These are phyloP conservation scores for Cercospora sojina DNA, from an alignment of 2,329 filamentous ascomycete genomes.

Conservation along the genomic window DNA sequence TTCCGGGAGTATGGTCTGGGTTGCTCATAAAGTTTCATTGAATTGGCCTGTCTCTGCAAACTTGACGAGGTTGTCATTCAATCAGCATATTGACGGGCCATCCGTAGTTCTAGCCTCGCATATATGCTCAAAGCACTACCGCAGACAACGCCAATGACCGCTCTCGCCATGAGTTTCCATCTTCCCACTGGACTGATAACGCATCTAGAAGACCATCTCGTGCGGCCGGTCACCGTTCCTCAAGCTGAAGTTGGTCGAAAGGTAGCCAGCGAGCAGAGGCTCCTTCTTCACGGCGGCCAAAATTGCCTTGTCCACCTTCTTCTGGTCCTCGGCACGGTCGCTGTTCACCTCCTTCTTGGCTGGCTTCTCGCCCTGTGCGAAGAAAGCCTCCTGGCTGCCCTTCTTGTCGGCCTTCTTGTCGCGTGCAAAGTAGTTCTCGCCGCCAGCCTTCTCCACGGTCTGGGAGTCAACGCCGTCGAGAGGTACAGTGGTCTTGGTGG, in stretches of 20 bases:
- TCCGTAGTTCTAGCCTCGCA: constrained; percentile 13
- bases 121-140: constrained; percentile 21
- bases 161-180: constrained; percentile 25
- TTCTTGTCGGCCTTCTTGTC: constrained; percentile 96
- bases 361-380: constrained; percentile 98
- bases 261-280: constrained; percentile 88
- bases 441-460: constrained; percentile 74
- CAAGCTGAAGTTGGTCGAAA: constrained; percentile 94
- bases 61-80: constrained; percentile 24
- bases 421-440: constrained; percentile 88
- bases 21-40: constrained; percentile 20
- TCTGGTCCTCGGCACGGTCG: constrained; percentile 94
- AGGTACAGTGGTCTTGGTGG: constrained; percentile 82
- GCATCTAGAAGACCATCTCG: constrained; percentile 96
- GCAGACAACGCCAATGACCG: constrained; percentile 25
- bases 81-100: constrained; percentile 17
- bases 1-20: neutral
- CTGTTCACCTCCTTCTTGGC: constrained; percentile 97
- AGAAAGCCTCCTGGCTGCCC: constrained; percentile 90
- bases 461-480: constrained; percentile 74
- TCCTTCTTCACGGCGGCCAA: constrained; percentile 98
- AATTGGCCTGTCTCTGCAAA: constrained; percentile 12
- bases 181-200: constrained; percentile 21
- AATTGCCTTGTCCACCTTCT: constrained; percentile 95
- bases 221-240: constrained; percentile 99